Evolutionary conservation across 495 filamentous ascomycete species (phyloP).

Genomic region (Halenospora varia): DNA sequence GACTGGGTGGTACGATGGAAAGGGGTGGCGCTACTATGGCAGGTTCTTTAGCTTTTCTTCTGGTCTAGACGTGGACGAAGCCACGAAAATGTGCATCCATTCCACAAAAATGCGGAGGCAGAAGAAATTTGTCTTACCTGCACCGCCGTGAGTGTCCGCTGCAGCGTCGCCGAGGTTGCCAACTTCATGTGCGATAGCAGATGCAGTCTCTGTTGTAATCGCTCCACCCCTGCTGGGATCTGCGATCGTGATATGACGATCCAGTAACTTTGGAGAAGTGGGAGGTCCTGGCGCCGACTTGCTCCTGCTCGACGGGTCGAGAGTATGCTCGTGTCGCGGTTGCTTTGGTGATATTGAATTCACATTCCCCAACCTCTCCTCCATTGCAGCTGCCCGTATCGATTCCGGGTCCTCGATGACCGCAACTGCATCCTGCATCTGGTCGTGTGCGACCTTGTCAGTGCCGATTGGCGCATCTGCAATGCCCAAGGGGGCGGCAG

Average conservation of each 20-base stretch:
- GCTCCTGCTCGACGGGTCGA: background rate
- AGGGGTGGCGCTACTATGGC: slow-evolving; percentile 9
- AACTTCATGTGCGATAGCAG: background rate
- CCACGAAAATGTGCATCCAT: background rate
- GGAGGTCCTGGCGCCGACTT: background rate
- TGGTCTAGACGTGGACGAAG: background rate
- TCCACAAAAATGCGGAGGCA: background rate
- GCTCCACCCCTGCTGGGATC: background rate
- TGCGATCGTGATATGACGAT: background rate
- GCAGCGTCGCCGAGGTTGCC: background rate
- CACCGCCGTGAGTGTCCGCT: background rate
- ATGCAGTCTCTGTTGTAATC: background rate
- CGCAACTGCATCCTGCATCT: background rate
- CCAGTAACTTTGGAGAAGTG: background rate
- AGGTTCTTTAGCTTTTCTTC: slow-evolving; percentile 5
- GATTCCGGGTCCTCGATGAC: background rate
- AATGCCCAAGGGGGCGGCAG: slow-evolving; percentile 8
- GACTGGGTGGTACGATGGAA: slow-evolving; percentile 1
- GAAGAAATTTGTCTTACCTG: background rate
- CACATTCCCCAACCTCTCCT: background rate
- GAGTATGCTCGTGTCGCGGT: background rate
- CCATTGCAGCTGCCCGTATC: background rate
- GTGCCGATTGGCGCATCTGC: slow-evolving; percentile 5
- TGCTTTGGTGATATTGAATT: background rate
- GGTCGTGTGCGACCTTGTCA: slow-evolving; percentile 2